Evolutionary conservation across 2,329 filamentous ascomycete genomes (phyloP), one percentile per base, ranked within the genome.

Genomic region (Exophiala sp.): DNA sequence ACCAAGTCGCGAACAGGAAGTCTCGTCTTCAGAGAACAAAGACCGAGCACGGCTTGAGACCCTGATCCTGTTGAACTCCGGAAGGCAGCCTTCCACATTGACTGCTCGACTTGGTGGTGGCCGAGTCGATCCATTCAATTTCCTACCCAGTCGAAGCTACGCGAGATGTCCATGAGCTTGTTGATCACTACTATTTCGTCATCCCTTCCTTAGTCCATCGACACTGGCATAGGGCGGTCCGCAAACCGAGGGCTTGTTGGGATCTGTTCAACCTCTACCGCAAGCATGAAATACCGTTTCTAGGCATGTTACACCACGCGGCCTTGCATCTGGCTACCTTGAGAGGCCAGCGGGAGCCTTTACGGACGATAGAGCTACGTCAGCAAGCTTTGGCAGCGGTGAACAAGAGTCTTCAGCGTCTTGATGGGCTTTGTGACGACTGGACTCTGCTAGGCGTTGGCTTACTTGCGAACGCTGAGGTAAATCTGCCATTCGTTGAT

Each of bases 201-300:
- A 57, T 56, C 11, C 54, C 54, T 9, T 56, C 54, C 9, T 48
- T 56, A 11, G 49, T 52, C 20, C 49, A 56, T 34, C 41, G 38
- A 16, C 43, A 56, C 39, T 56, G 54, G 54, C 14, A 41, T 11
- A 46, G 54, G 42, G 54, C 54, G 3, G 54, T 50, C 33, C 54
- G 54, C 21, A 35, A 44, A 11, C 54, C 54, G 5, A 42, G 54
- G 38, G 43, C 54, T 8, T 56, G 54, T 34, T 56, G 54, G 54
- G 54, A 56, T n/a, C 18, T 56, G 20, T 52, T 56, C 33, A 56
- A 56, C 32, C 54, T 56, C 20, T 56, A 56, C 18, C 54, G 54
- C 14, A 47, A 47, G 33, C 42, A 56, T 20, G 48, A 56, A 21
- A 47, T 52, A 29, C 49, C 54, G n/a, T 56, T 56, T 18, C 14